Percentiles rank a stretch among this genome's conserved stretches.
phyloP scores from a whole-genome alignment of 257 asterid genomes.

The Primulina huaijiensis region DNA sequence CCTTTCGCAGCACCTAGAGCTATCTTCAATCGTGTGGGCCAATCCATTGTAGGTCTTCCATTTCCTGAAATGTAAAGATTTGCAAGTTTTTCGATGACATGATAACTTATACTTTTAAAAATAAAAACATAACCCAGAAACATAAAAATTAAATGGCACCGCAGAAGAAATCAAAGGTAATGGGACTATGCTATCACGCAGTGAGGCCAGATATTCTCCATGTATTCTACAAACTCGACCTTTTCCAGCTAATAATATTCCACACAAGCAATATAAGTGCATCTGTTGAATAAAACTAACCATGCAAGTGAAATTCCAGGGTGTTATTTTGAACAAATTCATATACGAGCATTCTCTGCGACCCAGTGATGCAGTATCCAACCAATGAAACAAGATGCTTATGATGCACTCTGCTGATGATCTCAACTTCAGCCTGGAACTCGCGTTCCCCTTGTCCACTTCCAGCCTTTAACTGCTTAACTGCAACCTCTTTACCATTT shows the following conservation, averaged over 20 bases:
- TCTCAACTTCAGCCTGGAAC: constrained; percentile 94
- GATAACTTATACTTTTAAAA: neutral
- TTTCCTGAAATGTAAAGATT: constrained; percentile 30
- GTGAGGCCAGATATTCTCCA: neutral
- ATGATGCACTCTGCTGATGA: constrained; percentile 93
- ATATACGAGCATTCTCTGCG: constrained; percentile 70
- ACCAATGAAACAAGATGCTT: constrained; percentile 91
- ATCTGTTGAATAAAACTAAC: constrained; percentile 33
- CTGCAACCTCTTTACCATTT: constrained; percentile 81
- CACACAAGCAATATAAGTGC: neutral
- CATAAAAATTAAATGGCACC: neutral
- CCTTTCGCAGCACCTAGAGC: constrained; percentile 65
- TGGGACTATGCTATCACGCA: neutral
- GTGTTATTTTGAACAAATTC: constrained; percentile 85
- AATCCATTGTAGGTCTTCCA: constrained; percentile 54
- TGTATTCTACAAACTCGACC: neutral
- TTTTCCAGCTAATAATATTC: neutral
- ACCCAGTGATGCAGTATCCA: constrained; percentile 84
- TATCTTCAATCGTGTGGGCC: constrained; percentile 48
- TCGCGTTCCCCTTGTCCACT: constrained; percentile 96
- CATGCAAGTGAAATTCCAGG: constrained; percentile 77
- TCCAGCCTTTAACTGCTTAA: constrained; percentile 84
- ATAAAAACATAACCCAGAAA: neutral
- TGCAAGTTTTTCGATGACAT: constrained; percentile 7
- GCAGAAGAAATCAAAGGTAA: neutral